Evolutionary conservation across 2,329 filamentous ascomycete species (phyloP).

Genomic region (Dactylellina parvicollis): DNA sequence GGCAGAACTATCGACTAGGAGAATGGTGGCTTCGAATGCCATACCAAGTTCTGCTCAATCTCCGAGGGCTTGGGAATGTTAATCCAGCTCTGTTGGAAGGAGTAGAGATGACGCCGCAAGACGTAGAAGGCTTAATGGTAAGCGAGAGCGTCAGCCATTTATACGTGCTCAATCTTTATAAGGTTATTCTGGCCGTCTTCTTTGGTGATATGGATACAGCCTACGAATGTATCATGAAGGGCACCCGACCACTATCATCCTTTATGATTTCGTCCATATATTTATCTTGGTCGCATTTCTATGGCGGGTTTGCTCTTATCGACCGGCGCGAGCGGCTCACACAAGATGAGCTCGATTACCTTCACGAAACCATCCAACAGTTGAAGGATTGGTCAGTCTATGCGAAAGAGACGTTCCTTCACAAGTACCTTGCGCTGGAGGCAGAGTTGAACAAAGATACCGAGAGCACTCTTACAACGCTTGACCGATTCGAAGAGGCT

Average conservation of each 20-base stretch:
- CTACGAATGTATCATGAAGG: constrained; percentile 56
- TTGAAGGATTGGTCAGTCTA: constrained; percentile 56
- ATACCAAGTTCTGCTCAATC: constrained; percentile 57
- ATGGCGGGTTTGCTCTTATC: constrained; percentile 57
- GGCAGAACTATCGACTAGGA: constrained; percentile 57
- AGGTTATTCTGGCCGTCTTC: constrained; percentile 56
- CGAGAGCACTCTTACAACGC: constrained; percentile 56
- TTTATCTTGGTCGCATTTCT: constrained; percentile 56
- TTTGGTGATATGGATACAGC: constrained; percentile 57
- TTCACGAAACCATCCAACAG: constrained; percentile 56
- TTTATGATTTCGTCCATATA: constrained; percentile 56
- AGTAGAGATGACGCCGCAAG: constrained; percentile 55
- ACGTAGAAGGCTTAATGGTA: constrained; percentile 52
- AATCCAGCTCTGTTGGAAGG: constrained; percentile 57
- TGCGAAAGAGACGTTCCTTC: constrained; percentile 57
- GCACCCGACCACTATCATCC: constrained; percentile 53
- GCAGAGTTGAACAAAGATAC: constrained; percentile 56
- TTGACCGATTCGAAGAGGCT: constrained; percentile 58
- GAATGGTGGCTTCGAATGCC: constrained; percentile 58
- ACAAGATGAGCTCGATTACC: constrained; percentile 54
- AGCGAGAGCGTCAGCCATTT: constrained; percentile 58
- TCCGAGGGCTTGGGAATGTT: constrained; percentile 57
- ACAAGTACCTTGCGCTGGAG: constrained; percentile 57
- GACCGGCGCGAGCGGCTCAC: constrained; percentile 55
- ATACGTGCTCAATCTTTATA: constrained; percentile 58